A percentile compares a stretch with the other conserved stretches of the same genome.
Conservation (phyloP, 2,329 filamentous ascomycete genomes). For the Grosmannia clavigera region DNA sequence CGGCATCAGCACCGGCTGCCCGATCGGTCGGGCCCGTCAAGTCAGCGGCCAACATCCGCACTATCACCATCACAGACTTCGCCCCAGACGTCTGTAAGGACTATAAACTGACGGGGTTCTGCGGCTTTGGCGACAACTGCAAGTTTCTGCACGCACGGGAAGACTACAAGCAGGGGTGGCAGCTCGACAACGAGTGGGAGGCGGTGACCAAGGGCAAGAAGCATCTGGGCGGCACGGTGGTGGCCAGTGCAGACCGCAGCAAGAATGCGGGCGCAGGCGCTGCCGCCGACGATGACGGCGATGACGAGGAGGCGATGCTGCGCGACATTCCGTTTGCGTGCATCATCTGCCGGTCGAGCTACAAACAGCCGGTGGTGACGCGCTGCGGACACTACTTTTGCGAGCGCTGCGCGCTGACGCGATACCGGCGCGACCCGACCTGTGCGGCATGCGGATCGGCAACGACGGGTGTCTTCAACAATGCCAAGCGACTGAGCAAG, state of each 20-base stretch:
- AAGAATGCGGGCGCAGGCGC: conserved; percentile 10
- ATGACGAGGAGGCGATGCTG: conserved; percentile 56
- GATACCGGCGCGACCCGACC: conserved; percentile 75
- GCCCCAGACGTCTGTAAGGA: conserved; percentile 93
- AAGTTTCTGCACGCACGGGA: conserved; percentile 68
- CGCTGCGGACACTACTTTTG: conserved; percentile 96
- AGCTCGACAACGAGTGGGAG: conserved; percentile 92
- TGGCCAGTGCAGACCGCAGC: conserved; percentile 45
- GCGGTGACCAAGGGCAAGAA: conserved; percentile 62
- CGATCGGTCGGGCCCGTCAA: conserved; percentile 74
- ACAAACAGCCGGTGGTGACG: conserved; percentile 71
- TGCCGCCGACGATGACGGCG: conserved; percentile 31
- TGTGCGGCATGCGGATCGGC: conserved; percentile 78
- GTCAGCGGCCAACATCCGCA: conserved; percentile 78
- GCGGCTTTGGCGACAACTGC: conserved; percentile 59
- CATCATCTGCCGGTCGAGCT: conserved; percentile 69
- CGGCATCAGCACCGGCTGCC: neutral
- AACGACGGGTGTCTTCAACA: conserved; percentile 78
- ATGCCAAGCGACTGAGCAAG: conserved; percentile 70
- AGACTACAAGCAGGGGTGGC: conserved; percentile 86
- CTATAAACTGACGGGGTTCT: conserved; percentile 43
- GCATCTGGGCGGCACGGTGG: conserved; percentile 44
- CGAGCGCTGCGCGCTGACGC: conserved; percentile 71
- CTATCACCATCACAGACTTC: conserved; percentile 81
- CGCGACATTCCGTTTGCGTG: conserved; percentile 84